Conservation (phyloP, 805 yeast species). For the Candida peoriensis region DNA sequence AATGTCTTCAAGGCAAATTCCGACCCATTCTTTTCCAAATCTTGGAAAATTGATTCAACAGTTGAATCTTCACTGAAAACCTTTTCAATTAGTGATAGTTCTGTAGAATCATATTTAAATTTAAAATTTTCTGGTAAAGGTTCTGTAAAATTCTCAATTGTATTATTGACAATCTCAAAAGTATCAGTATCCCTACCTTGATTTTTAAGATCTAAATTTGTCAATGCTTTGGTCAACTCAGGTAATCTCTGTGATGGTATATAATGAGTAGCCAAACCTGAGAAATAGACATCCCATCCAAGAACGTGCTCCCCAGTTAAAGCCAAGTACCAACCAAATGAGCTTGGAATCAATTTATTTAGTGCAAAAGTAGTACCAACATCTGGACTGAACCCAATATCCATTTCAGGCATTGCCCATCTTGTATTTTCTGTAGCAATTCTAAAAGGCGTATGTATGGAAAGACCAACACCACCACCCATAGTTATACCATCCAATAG, state of each 20-base stretch:
- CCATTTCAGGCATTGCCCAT: constrained; percentile 97
- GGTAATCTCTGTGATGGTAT: constrained; percentile 62
- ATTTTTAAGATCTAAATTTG: constrained; percentile 29
- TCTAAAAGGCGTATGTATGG: constrained; percentile 88
- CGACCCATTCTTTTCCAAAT: constrained; percentile 46
- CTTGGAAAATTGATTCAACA: constrained; percentile 44
- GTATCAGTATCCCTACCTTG: constrained; percentile 24
- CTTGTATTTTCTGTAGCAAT: constrained; percentile 87
- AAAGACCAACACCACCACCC: constrained; percentile 97
- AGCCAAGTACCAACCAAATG: constrained; percentile 80
- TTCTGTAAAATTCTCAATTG: constrained; percentile 75
- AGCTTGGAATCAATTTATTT: constrained; percentile 68
- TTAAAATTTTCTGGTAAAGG: constrained; percentile 59
- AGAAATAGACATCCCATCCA: constrained; percentile 76
- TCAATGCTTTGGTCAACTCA: constrained; percentile 59
- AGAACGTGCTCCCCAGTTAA: constrained; percentile 75
- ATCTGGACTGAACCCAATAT: constrained; percentile 93
- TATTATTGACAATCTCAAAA: constrained; percentile 50
- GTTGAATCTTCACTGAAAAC: constrained; percentile 50
- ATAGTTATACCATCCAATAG: constrained; percentile 88
- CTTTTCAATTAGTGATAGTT: constrained; percentile 59
- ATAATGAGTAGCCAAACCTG: constrained; percentile 90
- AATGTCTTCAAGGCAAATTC: constrained; percentile 61
- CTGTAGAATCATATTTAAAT: constrained; percentile 50
- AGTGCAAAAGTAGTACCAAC: constrained; percentile 91